phyloP scores from a whole-genome alignment of 306 rosid genomes.

The Morella rubra region DNA sequence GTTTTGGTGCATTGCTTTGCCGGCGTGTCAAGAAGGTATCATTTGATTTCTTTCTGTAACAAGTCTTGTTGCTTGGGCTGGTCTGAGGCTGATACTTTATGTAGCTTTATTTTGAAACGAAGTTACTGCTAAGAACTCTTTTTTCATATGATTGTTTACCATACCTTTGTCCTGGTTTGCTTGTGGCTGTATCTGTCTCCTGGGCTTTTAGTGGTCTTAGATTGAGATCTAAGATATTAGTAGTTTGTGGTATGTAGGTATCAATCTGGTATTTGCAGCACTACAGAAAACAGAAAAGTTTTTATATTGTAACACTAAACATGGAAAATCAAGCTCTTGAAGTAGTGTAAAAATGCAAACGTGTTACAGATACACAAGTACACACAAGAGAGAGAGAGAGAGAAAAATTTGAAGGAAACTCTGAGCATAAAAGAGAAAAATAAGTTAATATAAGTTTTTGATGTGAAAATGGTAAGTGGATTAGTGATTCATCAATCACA shows the following conservation, averaged over 20 bases:
- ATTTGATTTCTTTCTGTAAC: neutral
- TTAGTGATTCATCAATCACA: neutral
- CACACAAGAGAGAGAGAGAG: neutral
- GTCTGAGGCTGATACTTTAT: neutral
- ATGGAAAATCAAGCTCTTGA: conserved; percentile 3
- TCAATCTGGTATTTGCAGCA: neutral
- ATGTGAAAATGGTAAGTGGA: neutral
- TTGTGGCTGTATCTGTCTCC: neutral
- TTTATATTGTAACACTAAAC: neutral
- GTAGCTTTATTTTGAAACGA: neutral
- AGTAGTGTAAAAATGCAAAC: neutral
- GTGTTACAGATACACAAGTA: neutral
- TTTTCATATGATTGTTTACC: neutral
- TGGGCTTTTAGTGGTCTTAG: neutral
- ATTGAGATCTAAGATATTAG: neutral
- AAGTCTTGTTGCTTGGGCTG: neutral
- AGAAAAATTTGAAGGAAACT: neutral
- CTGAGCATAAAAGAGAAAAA: neutral
- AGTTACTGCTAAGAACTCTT: neutral
- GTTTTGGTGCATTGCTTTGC: conserved; percentile 96
- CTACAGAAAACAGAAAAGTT: neutral
- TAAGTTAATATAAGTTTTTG: neutral
- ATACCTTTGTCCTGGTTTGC: neutral
- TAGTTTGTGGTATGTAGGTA: neutral
- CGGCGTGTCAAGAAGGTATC: conserved; percentile 97